Base-by-base conservation (phyloP, 139 green algal genomes). In the Chara braunii region DNA sequence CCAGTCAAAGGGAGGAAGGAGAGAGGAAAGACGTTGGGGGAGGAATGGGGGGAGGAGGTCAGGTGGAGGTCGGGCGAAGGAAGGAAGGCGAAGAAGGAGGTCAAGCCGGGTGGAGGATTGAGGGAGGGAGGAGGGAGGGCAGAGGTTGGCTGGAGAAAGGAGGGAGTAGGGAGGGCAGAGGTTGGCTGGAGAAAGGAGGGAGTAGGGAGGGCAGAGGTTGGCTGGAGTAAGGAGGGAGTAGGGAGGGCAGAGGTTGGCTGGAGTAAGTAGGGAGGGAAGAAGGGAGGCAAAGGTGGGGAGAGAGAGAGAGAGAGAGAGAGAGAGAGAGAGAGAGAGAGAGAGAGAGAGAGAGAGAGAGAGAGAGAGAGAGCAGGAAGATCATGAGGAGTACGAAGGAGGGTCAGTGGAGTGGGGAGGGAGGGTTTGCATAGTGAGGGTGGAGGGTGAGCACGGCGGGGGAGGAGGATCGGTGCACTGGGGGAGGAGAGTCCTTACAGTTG, bases 361-460 rank as follows among this genome's bases (percentile, higher is more conserved):
- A n/a, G 40, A 14, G 18, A 18, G 18, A 18, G 18, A 48, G 40
- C 14, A 18, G 18, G 18, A 14, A 48, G 40, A 28, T 28, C 26
- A 28, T 7, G 44, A 54, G 11, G 9, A 28, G 31, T 7, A 26
- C 26, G 9, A 26, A 28, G 8, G 31, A 28, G 26, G 8, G 31
- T 28, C 9, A 26, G 9, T 28, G 44, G 26, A 28, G 31, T 28
- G 44, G 26, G 30, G 44, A 54, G 26, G 44, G 30, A 28, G 56
- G 5, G 43, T 34, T 53, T 67, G 30, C 26, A 72, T 68, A 34
- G 65, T 69, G n/a, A 40, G 32, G 7, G 31, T 56, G 32, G 65
- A n/a, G n/a, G n/a, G n/a, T n/a, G n/a, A n/a, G n/a, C n/a, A n/a
- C n/a, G n/a, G n/a, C n/a, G n/a, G n/a, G n/a, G n/a, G n/a, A n/a